Base-by-base conservation (phyloP, 2,329 filamentous ascomycete genomes). In the Aspergillus aculeatus region DNA sequence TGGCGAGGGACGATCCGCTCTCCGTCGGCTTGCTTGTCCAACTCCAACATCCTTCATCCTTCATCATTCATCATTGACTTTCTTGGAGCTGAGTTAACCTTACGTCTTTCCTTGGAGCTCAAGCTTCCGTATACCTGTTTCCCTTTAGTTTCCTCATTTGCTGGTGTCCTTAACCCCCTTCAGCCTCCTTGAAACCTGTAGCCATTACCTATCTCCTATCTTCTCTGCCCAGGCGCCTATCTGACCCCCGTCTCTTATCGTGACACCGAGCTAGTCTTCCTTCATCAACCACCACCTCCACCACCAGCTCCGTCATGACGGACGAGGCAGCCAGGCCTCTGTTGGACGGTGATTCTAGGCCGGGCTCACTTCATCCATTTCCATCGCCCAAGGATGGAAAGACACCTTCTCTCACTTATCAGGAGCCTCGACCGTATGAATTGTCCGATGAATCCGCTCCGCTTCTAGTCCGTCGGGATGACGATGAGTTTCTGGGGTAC, bases 371-470 rank as follows among this genome's bases (percentile, higher is more conserved):
- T 47, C 61, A 62, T 63, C 65, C 57, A 32, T 53, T 50, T 16
- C 59, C 64, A 44, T 53, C 60, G 16, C 65, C 64, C 5, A 59
- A 44, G 14, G 38, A 57, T 11, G 62, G 64, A 31, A 48, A 61
- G 47, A 52, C 56, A 38, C 56, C 62, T 44, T 54, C 64, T 56
- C 61, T 52, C 51, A 55, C 60, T 23, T 58, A 69, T 54, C 59
- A 62, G 41, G 58, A 60, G 50, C 62, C 54, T 24, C 65, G 55
- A 56, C 66, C 73, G 19, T 77, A 73, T 51, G 68, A 73, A 57
- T 59, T 75, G 16, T 73, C 75, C 10, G 77, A 76, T 21, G 78
- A 80, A 67, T 78, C 76, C 12, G 78, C 78, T 26, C 78, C 78
- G 24, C 73, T 80, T 16, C 68, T 80, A 16, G 67, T 69, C 31